Evolutionary conservation across 768 basidiomycete species (phyloP).

Genomic region (Naganishia kalamii): DNA sequence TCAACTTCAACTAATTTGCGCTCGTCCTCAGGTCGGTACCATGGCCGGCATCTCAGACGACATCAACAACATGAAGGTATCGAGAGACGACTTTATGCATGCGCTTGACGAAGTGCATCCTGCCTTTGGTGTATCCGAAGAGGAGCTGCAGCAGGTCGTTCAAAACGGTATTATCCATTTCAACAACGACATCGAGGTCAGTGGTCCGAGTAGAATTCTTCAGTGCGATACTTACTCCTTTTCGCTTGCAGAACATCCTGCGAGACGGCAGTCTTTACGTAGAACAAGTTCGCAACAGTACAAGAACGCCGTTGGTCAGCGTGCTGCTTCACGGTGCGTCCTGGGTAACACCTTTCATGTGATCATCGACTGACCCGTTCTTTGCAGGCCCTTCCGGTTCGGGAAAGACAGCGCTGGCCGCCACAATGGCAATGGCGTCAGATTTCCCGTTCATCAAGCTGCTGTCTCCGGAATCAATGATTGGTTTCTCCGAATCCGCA

Average conservation of each 20-base stretch:
- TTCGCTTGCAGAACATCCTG: constrained; percentile 73
- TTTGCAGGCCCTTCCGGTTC: constrained; percentile 67
- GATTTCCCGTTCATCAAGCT: constrained; percentile 96
- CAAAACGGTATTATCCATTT: constrained; percentile 93
- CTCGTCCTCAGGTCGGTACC: constrained; percentile 62
- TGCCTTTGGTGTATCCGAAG: constrained; percentile 95
- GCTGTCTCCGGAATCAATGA: constrained; percentile 92
- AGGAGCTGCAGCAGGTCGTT: constrained; percentile 73
- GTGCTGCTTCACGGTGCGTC: constrained; percentile 67
- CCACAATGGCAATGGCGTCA: constrained; percentile 87
- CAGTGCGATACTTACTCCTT: no score
- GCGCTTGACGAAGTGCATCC: constrained; percentile 92
- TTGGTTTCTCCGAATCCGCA: constrained; percentile 85
- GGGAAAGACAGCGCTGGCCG: constrained; percentile 91
- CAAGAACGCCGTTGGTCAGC: constrained; percentile 84
- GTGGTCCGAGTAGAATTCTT: constrained; percentile 39
- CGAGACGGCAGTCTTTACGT: constrained; percentile 81
- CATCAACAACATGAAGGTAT: constrained; percentile 85
- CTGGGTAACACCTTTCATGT: not conserved
- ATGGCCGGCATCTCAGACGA: constrained; percentile 95
- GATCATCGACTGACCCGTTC: not conserved
- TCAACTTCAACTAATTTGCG: constrained; percentile 7
- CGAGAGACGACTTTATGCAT: constrained; percentile 73
- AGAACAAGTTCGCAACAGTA: constrained; percentile 85
- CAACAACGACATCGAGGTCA: constrained; percentile 65